A percentile compares a stretch with the other conserved stretches of the same genome.
Evolutionary conservation across 2,329 filamentous ascomycete genomes (phyloP).

Genomic region (Zymoseptoria brevis): DNA sequence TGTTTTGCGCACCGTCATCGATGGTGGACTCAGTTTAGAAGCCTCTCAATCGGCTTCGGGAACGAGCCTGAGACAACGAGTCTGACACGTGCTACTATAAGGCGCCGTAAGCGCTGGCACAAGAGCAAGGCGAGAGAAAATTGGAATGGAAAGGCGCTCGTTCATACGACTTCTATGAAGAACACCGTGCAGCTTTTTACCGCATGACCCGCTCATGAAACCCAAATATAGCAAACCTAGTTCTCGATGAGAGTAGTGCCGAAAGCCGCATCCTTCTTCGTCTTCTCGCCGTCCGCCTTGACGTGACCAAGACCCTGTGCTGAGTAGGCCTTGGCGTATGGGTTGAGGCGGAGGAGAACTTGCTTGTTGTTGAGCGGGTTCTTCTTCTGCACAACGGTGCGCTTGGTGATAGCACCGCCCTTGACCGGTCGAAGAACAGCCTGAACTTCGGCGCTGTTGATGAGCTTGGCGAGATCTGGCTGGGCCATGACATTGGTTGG

Average conservation of each 20-base stretch:
- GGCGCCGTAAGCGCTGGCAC: too few species aligned
- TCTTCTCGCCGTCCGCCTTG: conserved; percentile 57
- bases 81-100: too few species aligned
- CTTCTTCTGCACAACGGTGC: conserved; percentile 94
- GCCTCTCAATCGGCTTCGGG: too few species aligned
- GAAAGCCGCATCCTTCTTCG: conserved; percentile 47
- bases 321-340: conserved; percentile 84
- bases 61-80: too few species aligned
- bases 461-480: conserved; percentile 91
- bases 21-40: too few species aligned
- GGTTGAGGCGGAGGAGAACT: conserved; percentile 96
- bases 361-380: conserved; percentile 99
- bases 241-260: conserved; percentile 40
- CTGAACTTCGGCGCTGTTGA: conserved; percentile 99
- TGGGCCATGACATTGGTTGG: conserved; percentile 88
- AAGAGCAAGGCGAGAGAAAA: not conserved
- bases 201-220: conserved; percentile 15
- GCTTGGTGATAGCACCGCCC: conserved; percentile 84
- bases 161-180: conserved; percentile 6
- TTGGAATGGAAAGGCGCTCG: not conserved
- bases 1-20: too few species aligned
- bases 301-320: conserved; percentile 75
- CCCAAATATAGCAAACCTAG: conserved; percentile 28
- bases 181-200: conserved; percentile 18
- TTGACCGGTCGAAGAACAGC: conserved; percentile 86